Evolutionary conservation across 2,329 filamentous ascomycete species (phyloP).

Genomic region (Arthroderma sp.): DNA sequence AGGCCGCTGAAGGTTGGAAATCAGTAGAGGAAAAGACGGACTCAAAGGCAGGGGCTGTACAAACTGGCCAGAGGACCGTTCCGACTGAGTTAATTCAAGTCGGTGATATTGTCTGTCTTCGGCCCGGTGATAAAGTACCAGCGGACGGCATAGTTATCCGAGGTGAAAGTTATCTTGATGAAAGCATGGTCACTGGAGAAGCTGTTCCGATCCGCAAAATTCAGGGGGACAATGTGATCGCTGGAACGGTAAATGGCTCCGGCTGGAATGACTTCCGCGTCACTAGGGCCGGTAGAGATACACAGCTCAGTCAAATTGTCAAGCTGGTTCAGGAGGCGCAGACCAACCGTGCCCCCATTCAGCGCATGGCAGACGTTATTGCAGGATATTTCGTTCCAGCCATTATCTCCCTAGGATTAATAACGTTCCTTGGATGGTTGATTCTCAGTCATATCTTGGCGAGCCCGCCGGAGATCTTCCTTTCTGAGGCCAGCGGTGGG

Average conservation of each 20-base stretch:
- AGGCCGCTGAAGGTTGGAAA: slow-evolving; percentile 68
- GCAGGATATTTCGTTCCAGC: slow-evolving; percentile 89
- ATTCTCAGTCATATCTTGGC: slow-evolving; percentile 73
- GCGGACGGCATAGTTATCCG: slow-evolving; percentile 78
- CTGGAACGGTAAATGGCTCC: slow-evolving; percentile 88
- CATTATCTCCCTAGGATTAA: slow-evolving; percentile 69
- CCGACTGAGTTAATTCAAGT: slow-evolving; percentile 90
- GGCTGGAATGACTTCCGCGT: slow-evolving; percentile 87
- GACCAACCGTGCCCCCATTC: slow-evolving; percentile 85
- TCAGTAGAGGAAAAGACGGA: slow-evolving; percentile 8
- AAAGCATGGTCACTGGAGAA: slow-evolving; percentile 98
- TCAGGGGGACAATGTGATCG: slow-evolving; percentile 67
- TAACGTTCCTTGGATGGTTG: slow-evolving; percentile 91
- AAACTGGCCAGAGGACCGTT: slow-evolving; percentile 71
- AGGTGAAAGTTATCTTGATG: slow-evolving; percentile 86
- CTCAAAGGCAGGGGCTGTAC: slow-evolving; percentile 9
- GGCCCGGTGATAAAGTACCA: slow-evolving; percentile 91
- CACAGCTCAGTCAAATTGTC: slow-evolving; percentile 94
- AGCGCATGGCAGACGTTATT: slow-evolving; percentile 77
- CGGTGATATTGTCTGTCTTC: slow-evolving; percentile 81
- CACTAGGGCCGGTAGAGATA: slow-evolving; percentile 82
- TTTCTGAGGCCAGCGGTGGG: slow-evolving; percentile 66
- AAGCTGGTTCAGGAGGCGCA: slow-evolving; percentile 97
- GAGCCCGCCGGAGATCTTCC: slow-evolving; percentile 79
- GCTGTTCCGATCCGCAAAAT: slow-evolving; percentile 88